Evolutionary conservation across 1,284 basidiomycete species (phyloP), one percentile per base, ranked within the genome.

Genomic region (Sparassis latifolia): DNA sequence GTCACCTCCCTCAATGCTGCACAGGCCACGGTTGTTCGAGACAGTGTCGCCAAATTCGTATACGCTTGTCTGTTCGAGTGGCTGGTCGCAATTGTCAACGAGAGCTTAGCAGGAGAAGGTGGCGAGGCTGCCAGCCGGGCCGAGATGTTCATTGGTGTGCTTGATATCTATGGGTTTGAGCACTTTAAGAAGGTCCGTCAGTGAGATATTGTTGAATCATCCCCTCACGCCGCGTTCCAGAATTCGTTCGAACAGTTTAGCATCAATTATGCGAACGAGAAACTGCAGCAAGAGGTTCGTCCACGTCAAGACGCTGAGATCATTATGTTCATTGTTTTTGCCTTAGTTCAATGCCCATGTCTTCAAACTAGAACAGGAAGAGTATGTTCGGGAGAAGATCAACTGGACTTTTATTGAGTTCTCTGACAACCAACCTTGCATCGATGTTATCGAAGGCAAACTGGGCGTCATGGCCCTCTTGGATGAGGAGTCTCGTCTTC

Each of bases 361-460:
- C 49, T 99, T 99, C 84, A 95, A 95, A 77, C 83, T 98, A 33
- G 97, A 99, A 67, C 97, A 99, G 75, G 97, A 99, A 67, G 97
- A 99, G 72, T 99, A 99, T 65, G 82, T 99, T 51, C 91, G 94
- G 53, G 97, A 99, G 66, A 80, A 97, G 71, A 99, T 99, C 68
- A 93, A 96, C 65, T 99, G 97, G 97, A 97, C 92, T 1, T 99
- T 99, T 71, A 99, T 99, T 69, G 94, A 98, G 64, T 99, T 98
- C 69, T 92, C 90, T 9, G 97, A 99, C 71, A 99, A 99, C 65
- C 97, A 99, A 66, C 93, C 94, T 35, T 97, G 94, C 66, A 99
- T 99, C 67, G 92, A 99, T 66, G 86, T 98, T 60, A 98, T 99
- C 61, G 97, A 99, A 72, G 92, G 95, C 59, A 97, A 89, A 69